These are phyloP conservation scores for Diaporthe citriasiana DNA, from an alignment of 2,329 filamentous ascomycete genomes.

Conservation along the genomic window DNA sequence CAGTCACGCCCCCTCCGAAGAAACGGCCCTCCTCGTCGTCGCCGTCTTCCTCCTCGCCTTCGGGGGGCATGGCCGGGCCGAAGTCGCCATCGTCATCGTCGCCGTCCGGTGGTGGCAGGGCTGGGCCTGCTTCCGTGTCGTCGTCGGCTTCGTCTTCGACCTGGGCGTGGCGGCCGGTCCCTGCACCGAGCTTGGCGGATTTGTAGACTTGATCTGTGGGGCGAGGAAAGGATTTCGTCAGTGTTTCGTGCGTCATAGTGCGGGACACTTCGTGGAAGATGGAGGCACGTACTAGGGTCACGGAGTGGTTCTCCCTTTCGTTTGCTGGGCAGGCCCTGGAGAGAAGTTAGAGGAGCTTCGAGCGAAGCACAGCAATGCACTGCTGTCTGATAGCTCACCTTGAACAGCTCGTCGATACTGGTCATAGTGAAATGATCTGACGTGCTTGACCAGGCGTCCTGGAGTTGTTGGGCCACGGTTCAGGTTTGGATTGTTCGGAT, in stretches of 20 bases:
- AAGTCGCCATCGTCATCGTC: slow-evolving; percentile 65
- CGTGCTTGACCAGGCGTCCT: background rate
- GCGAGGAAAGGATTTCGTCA: slow-evolving; percentile 6
- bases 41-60: slow-evolving; percentile 59
- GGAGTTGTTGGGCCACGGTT: background rate
- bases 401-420: slow-evolving; percentile 72
- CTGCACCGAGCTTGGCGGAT: slow-evolving; percentile 66
- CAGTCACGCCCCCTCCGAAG: slow-evolving; percentile 91
- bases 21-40: slow-evolving; percentile 96
- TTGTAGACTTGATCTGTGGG: slow-evolving; percentile 73
- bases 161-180: slow-evolving; percentile 59
- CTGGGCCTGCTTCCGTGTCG: slow-evolving; percentile 63
- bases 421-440: slow-evolving; percentile 58
- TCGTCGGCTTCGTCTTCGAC: slow-evolving; percentile 60
- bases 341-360: slow-evolving; percentile 29
- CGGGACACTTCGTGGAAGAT: slow-evolving; percentile 1
- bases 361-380: background rate
- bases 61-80: slow-evolving; percentile 60
- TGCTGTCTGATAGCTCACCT: slow-evolving; percentile 54
- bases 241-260: background rate
- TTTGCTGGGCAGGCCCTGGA: slow-evolving; percentile 66
- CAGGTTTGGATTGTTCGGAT: background rate
- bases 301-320: slow-evolving; percentile 73
- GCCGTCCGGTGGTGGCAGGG: slow-evolving; percentile 64
- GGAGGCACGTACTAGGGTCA: slow-evolving; percentile 70